Base-by-base conservation (phyloP, 129 eudicot genomes). In the Pseudognaphalium luteoalbum region DNA sequence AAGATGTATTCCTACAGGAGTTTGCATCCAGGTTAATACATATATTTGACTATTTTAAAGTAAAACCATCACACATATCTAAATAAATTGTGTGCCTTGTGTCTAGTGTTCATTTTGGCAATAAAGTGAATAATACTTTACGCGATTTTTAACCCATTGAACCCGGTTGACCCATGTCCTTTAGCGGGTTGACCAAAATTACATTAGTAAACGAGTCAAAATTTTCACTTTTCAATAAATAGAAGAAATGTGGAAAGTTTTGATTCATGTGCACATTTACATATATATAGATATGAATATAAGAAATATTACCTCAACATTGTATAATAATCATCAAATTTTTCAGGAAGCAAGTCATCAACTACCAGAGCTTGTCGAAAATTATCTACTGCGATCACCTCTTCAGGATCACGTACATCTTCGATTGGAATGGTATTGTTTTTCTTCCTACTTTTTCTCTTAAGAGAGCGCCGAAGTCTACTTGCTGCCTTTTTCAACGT, bases 221-320 rank as follows among this genome's bases (percentile, higher is more conserved):
- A 44, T 2, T 44, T 12, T 44, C 52, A 3, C 17, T 44, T 11
- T 44, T 5, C 16, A 44, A 11, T 44, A 10, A 42, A 42, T 42
- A 42, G 51, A 3, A 42, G 51, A 42, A 42, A 42, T 42, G 51
- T 42, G 51, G 15, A 42, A 10, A 10, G n/a, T 14, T 10, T 42
- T 14, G 51, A 42, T 42, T 42, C 51, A 42, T 42, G 10, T 10
- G 51, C 51, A 42, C 51, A 42, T 9, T 32, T 20, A n/a, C 25
- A 4, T 4, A 29, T 37, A 37, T 30, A 67, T 54, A 56, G 15
- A 30, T 63, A 62, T 37, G 15, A 21, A 28, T 8, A 50, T 16
- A 22, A 25, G 63, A n/a, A 76, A 34, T 35, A 12, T 39, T 75
- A 80, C 89, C 87, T 80, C 28, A 82, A 62, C 78, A 44, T 10